These are phyloP conservation scores for Cladosporium velox DNA, from an alignment of 2,329 filamentous ascomycete genomes.

Conservation along the genomic window DNA sequence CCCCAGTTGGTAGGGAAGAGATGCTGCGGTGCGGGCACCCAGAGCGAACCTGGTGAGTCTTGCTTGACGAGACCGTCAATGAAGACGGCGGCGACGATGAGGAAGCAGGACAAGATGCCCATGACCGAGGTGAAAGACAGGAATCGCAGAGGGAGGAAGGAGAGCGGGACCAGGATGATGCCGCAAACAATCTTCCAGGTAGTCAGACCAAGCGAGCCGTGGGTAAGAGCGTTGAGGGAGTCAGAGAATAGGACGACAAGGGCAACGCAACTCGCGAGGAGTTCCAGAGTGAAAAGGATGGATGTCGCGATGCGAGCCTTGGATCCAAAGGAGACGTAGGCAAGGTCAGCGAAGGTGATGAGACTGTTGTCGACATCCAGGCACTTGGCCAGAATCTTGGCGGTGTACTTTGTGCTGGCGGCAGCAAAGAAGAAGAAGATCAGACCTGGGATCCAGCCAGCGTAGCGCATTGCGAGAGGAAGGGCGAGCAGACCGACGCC, in stretches of 20 bases:
- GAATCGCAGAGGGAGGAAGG: slow-evolving; percentile 78
- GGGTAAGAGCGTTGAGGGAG: slow-evolving; percentile 76
- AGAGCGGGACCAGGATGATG: slow-evolving; percentile 74
- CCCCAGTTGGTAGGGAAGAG: slow-evolving; percentile 84
- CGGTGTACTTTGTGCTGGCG: slow-evolving; percentile 79
- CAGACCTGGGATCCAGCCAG: slow-evolving; percentile 84
- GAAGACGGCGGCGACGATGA: slow-evolving; percentile 82
- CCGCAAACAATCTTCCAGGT: slow-evolving; percentile 87
- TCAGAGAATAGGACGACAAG: slow-evolving; percentile 94
- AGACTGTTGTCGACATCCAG: slow-evolving; percentile 81
- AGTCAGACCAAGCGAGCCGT: slow-evolving; percentile 61
- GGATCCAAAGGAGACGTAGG: slow-evolving; percentile 84
- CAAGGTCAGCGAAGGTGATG: slow-evolving; percentile 92
- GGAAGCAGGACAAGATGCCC: slow-evolving; percentile 86
- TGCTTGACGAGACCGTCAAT: slow-evolving; percentile 85
- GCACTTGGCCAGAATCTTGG: slow-evolving; percentile 80
- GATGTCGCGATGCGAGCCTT: slow-evolving; percentile 80
- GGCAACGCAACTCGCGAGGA: slow-evolving; percentile 85
- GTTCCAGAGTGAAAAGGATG: slow-evolving; percentile 82
- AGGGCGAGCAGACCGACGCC: slow-evolving; percentile 87
- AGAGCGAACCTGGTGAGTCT: slow-evolving; percentile 76
- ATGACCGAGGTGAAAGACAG: slow-evolving; percentile 89
- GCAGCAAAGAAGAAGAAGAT: slow-evolving; percentile 73
- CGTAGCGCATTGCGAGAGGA: slow-evolving; percentile 82
- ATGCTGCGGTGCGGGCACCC: slow-evolving; percentile 76